Percentiles rank a stretch among this genome's conserved stretches.
These are phyloP conservation scores for Eutrema salsugineum DNA, from an alignment of 441 rosid species.

Conservation along the genomic window DNA sequence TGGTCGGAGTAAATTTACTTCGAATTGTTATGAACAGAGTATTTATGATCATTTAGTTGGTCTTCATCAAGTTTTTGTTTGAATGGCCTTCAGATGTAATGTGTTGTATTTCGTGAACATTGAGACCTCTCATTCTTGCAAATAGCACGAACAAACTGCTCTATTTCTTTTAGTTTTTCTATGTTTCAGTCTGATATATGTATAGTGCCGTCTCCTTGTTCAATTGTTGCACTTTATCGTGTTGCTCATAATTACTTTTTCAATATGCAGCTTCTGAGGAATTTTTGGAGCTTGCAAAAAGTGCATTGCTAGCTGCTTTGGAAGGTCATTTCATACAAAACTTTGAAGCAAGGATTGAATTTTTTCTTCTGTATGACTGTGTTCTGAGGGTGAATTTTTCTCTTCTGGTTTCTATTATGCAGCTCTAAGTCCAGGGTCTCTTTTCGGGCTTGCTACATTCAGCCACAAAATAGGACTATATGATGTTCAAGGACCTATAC, in stretches of 20 bases:
- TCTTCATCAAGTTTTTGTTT: neutral
- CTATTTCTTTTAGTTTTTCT: neutral
- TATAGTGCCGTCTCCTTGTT: neutral
- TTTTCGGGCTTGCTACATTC: slow-evolving; percentile 91
- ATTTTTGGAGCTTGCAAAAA: slow-evolving; percentile 92
- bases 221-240: neutral
- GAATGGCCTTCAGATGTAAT: neutral
- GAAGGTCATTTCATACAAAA: slow-evolving; percentile 54
- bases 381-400: neutral
- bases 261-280: slow-evolving; percentile 86
- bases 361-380: slow-evolving; percentile 1
- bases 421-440: slow-evolving; percentile 86
- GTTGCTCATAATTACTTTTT: neutral
- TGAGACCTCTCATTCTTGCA: neutral
- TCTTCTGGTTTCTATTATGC: slow-evolving; percentile 23
- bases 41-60: neutral
- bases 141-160: neutral
- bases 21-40: neutral
- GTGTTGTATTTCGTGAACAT: neutral
- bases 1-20: neutral
- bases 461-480: slow-evolving; percentile 92
- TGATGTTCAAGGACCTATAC: slow-evolving; percentile 96
- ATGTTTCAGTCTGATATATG: neutral
- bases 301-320: slow-evolving; percentile 85
- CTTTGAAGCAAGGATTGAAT: neutral